Evolutionary conservation across 257 asterid species (phyloP).

Genomic region (Penstemon newberryi): DNA sequence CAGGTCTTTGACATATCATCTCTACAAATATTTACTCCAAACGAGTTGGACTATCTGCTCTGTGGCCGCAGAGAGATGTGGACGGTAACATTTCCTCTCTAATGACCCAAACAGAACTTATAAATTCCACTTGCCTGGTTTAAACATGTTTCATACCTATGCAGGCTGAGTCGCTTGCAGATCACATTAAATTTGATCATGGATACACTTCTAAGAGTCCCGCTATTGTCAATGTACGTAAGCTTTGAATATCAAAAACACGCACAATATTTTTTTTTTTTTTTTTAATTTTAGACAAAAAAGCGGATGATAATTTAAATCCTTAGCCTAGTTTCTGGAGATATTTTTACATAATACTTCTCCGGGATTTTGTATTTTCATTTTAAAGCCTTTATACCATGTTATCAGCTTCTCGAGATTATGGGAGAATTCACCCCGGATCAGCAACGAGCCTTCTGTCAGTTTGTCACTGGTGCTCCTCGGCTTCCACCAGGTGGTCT

Average conservation of each 20-base stretch:
- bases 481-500: slow-evolving; percentile 98
- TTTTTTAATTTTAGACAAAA: not conserved
- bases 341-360: not conserved
- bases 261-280: not conserved
- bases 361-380: not conserved
- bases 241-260: slow-evolving; percentile 24
- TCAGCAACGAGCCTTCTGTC: slow-evolving; percentile 95
- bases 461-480: slow-evolving; percentile 99
- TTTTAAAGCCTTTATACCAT: slow-evolving; percentile 10
- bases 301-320: slow-evolving; percentile 3
- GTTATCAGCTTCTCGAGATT: slow-evolving; percentile 81
- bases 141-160: slow-evolving; percentile 24
- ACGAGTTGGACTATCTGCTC: slow-evolving; percentile 90
- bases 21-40: slow-evolving; percentile 87
- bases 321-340: slow-evolving; percentile 1
- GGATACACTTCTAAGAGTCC: slow-evolving; percentile 98
- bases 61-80: slow-evolving; percentile 97
- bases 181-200: slow-evolving; percentile 97
- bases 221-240: slow-evolving; percentile 67
- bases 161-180: slow-evolving; percentile 88
- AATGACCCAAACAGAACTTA: slow-evolving; percentile 17
- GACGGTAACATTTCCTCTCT: slow-evolving; percentile 63
- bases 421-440: slow-evolving; percentile 95
- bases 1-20: slow-evolving; percentile 88
- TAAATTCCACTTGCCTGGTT: slow-evolving; percentile 19